Base-by-base conservation (phyloP, 2,329 filamentous ascomycete species). In the Aspergillus felis region DNA sequence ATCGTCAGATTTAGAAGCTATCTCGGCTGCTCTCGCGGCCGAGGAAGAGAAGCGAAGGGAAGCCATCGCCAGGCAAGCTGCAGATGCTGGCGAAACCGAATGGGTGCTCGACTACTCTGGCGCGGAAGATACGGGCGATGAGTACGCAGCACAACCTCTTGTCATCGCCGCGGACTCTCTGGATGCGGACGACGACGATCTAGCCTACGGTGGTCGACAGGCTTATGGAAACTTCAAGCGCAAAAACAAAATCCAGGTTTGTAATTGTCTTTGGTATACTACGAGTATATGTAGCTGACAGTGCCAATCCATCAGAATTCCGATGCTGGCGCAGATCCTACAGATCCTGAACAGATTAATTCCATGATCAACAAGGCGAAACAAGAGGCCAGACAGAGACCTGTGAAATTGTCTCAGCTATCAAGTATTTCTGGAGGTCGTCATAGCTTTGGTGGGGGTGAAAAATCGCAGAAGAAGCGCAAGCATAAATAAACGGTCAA, bases 11-110 rank as follows among this genome's bases (percentile, higher is more conserved):
- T 61, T 77, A 7, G 66, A 74, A 42, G 71, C 71, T 3, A 76
- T 78, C 53, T 66, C 73, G 12, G 73, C 72, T 17, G 76, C 75
- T 4, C 62, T 78, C 9, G 72, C 71, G 17, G 73, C 70, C 0
- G 76, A 77, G 47, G 76, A 78, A 54, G 68, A 71, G 22, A 77
- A 76, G 56, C 72, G 75, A 4, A 67, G 70, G 28, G 71, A 75
- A 32, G 75, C 75, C 4, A 55, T 77, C 56, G 64, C 73, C 8
- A 70, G 71, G 29, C 73, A 76, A 60, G 76, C 75, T 9, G 74
- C 73, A 3, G 75, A 77, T 50, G 71, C 74, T 0, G 76, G 76
- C 20, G 77, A 79, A 60, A 73, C 74, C 7, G 71, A 78, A 61
- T 79, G 77, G 77, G 72, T 78, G 24, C 57, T 77, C 52, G 66